Base-by-base conservation (phyloP, 192 early-diverging fungal genomes). In the Coemansia sp. region DNA sequence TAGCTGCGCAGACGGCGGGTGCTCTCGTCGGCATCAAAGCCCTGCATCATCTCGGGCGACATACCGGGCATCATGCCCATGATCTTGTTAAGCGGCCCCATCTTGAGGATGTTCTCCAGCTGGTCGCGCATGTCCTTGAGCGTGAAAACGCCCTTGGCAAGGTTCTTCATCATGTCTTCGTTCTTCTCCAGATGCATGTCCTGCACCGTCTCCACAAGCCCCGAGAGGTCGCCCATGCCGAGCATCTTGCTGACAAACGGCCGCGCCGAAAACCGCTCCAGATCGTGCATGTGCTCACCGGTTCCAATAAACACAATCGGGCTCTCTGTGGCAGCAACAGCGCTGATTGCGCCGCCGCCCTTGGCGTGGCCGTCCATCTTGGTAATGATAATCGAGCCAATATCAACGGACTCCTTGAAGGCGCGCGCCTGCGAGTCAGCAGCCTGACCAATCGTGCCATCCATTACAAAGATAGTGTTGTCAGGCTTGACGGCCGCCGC, bases 351-450 rank as follows among this genome's bases (percentile, higher is more conserved):
- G 84, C 96, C 96, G 76, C 96, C 96, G 74, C 96, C 96, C 80
- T 97, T 98, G 19, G 96, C 96, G 65, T 98, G 96, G 18, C 96
- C 96, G 76, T 98, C 96, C 93, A 98, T 95, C 83, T 98, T 98
- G 52, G 96, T 98, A 40, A 98, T 94, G 69, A 98, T 91, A 54
- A 98, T 95, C 5, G 95, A 96, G 61, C 96, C 96, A 56, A 98
- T 91, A 51, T 94, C 85, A 16, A 95, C 93, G 12, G 93, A 90
- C 74, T 96, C 91, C 66, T 93, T 92, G 65, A 98, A 98, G 42
- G 94, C 95, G 64, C 87, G 82, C 18, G 96, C 95, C 80, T 98
- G 96, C 54, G 84, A 74, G 65, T 98, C 95, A 6, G 95, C 96
- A 7, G 96, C 95, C 80, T 98, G 96, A 62, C 96, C 96, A 76